Percentiles rank a stretch among this genome's conserved stretches.
These are phyloP conservation scores for Hanseniaspora vineae DNA, from an alignment of 805 yeast species.

Conservation along the genomic window DNA sequence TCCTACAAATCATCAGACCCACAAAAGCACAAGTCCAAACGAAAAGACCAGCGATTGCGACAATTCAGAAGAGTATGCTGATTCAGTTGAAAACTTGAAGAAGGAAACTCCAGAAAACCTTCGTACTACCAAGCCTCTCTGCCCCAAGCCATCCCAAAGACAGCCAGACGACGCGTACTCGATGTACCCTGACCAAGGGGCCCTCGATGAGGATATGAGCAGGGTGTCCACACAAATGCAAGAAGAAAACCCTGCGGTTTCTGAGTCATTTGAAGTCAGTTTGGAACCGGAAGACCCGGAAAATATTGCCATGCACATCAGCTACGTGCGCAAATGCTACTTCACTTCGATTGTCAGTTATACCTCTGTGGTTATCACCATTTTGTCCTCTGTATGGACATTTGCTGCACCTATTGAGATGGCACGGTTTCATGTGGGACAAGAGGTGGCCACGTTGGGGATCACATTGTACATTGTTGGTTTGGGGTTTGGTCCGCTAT, in stretches of 20 bases:
- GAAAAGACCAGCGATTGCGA: no score
- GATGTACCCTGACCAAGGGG: background rate
- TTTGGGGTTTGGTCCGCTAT: conserved; percentile 53
- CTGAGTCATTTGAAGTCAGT: background rate
- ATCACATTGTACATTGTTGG: conserved; percentile 60
- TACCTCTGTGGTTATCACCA: conserved; percentile 48
- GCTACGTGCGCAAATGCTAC: conserved; percentile 40
- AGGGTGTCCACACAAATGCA: background rate
- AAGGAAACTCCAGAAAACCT: no score
- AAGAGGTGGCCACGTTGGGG: conserved; percentile 42
- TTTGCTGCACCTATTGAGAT: conserved; percentile 42
- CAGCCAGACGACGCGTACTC: background rate
- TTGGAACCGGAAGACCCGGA: conserved; percentile 22
- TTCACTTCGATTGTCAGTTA: conserved; percentile 40
- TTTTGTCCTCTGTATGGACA: conserved; percentile 59
- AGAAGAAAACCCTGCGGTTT: background rate
- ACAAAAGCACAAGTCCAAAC: no score
- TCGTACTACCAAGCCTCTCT: no score
- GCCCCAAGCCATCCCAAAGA: no score
- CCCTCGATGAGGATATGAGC: background rate
- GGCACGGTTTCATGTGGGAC: conserved; percentile 35
- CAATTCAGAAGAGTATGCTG: no score
- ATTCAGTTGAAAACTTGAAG: no score
- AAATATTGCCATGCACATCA: conserved; percentile 15
- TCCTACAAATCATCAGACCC: no score